Conservation (phyloP, 1,284 basidiomycete genomes). For the Mycena citricolor region DNA sequence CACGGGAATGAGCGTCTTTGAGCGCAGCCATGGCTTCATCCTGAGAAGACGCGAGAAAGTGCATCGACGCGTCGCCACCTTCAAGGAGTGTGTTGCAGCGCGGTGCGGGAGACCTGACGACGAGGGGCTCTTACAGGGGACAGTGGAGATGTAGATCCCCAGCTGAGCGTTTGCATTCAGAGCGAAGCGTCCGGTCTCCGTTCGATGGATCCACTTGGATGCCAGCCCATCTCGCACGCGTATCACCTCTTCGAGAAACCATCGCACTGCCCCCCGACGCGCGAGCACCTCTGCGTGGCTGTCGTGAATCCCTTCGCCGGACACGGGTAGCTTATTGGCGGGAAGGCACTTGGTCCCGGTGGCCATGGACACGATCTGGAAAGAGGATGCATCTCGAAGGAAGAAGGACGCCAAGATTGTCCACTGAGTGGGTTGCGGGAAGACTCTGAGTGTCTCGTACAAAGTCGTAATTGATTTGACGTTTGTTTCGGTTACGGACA, state of each 20-base stretch:
- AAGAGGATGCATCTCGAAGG: slow-evolving; percentile 31
- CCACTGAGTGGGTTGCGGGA: slow-evolving; percentile 14
- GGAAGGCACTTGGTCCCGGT: slow-evolving; percentile 91
- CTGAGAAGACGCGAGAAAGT: slow-evolving; percentile 71
- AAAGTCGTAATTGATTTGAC: slow-evolving; percentile 10
- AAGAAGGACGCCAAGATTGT: slow-evolving; percentile 57
- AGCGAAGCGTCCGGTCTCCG: slow-evolving; percentile 42
- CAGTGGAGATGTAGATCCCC: slow-evolving; percentile 82
- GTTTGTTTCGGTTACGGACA: too few relatives aligned
- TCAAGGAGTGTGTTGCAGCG: slow-evolving; percentile 15
- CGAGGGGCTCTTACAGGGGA: slow-evolving; percentile 70
- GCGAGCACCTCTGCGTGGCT: slow-evolving; percentile 90
- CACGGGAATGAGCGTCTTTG: slow-evolving; percentile 50
- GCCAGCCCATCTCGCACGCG: slow-evolving; percentile 30
- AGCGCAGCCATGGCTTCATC: slow-evolving; percentile 66
- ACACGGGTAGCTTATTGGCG: slow-evolving; percentile 53
- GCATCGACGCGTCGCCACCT: slow-evolving; percentile 92
- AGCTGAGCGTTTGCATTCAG: slow-evolving; percentile 54
- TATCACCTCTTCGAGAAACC: slow-evolving; percentile 73
- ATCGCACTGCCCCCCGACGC: slow-evolving; percentile 75
- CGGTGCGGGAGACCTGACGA: slow-evolving; percentile 16
- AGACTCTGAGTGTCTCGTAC: slow-evolving; percentile 11
- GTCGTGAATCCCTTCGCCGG: slow-evolving; percentile 87
- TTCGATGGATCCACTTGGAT: slow-evolving; percentile 47
- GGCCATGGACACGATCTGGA: slow-evolving; percentile 68